phyloP scores from a whole-genome alignment of 164 flowering plant genomes.

The Aristolochia californica region DNA sequence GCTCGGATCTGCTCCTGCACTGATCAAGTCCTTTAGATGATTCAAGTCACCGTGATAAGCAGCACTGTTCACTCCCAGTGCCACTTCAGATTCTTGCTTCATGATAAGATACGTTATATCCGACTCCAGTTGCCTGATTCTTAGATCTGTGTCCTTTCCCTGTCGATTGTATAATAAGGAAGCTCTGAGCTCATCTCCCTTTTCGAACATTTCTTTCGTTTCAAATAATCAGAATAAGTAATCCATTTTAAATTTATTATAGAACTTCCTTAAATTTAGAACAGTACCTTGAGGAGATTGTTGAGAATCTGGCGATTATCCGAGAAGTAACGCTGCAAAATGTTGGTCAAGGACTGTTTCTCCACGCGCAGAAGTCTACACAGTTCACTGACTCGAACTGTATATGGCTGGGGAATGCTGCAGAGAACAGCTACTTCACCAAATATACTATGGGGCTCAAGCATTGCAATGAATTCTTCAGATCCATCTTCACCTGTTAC shows the following conservation, averaged over 20 bases:
- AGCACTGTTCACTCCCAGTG: constrained; percentile 42
- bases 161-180: too few species aligned
- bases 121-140: constrained; percentile 35
- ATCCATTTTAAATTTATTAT: too few species aligned
- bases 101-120: constrained; percentile 32
- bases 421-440: constrained; percentile 38
- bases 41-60: constrained; percentile 46
- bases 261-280: too few species aligned
- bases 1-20: constrained; percentile 50
- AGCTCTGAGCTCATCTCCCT: too few species aligned
- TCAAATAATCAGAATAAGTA: too few species aligned
- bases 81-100: constrained; percentile 49
- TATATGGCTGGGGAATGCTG: constrained; percentile 31
- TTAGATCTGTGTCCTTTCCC: constrained; percentile 36
- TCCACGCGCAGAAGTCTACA: constrained; percentile 36
- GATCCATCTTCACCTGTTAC: constrained; percentile 20
- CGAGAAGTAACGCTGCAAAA: constrained; percentile 25
- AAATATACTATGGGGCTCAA: constrained; percentile 22
- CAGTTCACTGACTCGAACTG: constrained; percentile 30
- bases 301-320: constrained; percentile 25
- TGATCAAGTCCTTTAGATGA: constrained; percentile 33
- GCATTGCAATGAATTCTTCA: constrained; percentile 16
- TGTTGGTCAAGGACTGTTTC: constrained; percentile 25
- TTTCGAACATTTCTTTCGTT: too few species aligned
- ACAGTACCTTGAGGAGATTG: constrained; percentile 39